Conservation (phyloP, 306 rosid species). For the Quercus agrifolia region DNA sequence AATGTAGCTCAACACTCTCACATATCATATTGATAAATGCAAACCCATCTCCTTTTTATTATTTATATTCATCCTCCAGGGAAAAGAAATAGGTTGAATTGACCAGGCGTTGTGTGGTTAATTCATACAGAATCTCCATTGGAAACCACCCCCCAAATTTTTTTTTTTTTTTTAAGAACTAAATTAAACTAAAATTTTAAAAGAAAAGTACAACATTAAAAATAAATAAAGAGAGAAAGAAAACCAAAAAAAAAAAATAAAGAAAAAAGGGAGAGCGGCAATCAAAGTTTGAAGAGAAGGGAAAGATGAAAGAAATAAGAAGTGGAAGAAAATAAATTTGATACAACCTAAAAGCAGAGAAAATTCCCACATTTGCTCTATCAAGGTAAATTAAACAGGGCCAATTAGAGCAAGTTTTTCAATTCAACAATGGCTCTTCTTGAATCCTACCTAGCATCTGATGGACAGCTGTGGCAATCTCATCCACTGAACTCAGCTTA, state of each 20-base stretch:
- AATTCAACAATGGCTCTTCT: slow-evolving; percentile 52
- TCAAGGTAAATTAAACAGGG: slow-evolving; percentile 1
- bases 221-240: neutral
- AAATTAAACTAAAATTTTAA: neutral
- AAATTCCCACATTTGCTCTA: slow-evolving; percentile 10
- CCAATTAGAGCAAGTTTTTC: slow-evolving; percentile 24
- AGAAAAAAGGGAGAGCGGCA: neutral
- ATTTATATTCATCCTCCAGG: neutral
- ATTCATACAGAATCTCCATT: neutral
- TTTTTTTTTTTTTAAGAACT: neutral
- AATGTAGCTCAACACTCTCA: neutral
- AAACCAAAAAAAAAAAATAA: neutral
- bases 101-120: neutral
- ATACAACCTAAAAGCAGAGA: slow-evolving; percentile 29
- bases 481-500: slow-evolving; percentile 78
- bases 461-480: slow-evolving; percentile 75
- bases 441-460: slow-evolving; percentile 70
- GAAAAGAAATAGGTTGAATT: neutral
- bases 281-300: neutral
- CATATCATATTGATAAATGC: neutral
- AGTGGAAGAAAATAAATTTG: slow-evolving; percentile 32
- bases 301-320: neutral
- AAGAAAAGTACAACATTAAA: neutral
- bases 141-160: neutral
- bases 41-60: neutral